phyloP scores from a whole-genome alignment of 2,329 filamentous ascomycete genomes.

The Atkinsonella texensis region DNA sequence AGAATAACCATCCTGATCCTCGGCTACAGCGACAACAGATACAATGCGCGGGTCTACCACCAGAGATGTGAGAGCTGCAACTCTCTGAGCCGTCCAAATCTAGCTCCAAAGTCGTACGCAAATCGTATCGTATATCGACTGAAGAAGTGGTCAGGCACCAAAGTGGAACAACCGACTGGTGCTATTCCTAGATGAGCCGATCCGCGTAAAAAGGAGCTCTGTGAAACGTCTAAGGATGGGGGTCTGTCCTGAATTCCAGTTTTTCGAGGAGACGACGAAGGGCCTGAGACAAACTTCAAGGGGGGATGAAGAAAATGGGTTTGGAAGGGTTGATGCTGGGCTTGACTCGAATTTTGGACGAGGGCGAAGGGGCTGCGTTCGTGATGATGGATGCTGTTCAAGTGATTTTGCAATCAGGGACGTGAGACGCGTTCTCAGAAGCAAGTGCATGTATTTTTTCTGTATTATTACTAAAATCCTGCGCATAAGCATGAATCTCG shows the following conservation, averaged over 20 bases:
- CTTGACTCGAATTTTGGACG: too few species aligned
- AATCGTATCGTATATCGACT: constrained; percentile 24
- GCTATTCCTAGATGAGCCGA: neutral
- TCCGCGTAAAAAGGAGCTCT: constrained; percentile 17
- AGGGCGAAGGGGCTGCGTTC: too few species aligned
- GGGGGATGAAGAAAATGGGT: too few species aligned
- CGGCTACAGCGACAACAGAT: constrained; percentile 15
- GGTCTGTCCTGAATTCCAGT: constrained; percentile 11
- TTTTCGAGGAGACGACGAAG: neutral
- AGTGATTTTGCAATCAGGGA: too few species aligned
- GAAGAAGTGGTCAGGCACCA: constrained; percentile 23
- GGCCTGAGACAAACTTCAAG: constrained; percentile 4
- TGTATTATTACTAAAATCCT: too few species aligned
- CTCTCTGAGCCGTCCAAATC: constrained; percentile 12
- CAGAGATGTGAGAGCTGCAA: constrained; percentile 24
- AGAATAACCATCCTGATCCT: constrained; percentile 22
- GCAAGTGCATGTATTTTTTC: too few species aligned
- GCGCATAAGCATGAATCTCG: too few species aligned
- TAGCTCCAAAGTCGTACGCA: constrained; percentile 22
- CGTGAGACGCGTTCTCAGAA: too few species aligned
- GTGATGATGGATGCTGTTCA: too few species aligned
- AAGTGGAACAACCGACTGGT: constrained; percentile 5
- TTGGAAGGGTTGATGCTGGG: too few species aligned
- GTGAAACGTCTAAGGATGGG: constrained; percentile 26
- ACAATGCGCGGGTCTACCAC: constrained; percentile 25